phyloP scores from a whole-genome alignment of 257 asterid genomes.

The Catharanthus roseus region DNA sequence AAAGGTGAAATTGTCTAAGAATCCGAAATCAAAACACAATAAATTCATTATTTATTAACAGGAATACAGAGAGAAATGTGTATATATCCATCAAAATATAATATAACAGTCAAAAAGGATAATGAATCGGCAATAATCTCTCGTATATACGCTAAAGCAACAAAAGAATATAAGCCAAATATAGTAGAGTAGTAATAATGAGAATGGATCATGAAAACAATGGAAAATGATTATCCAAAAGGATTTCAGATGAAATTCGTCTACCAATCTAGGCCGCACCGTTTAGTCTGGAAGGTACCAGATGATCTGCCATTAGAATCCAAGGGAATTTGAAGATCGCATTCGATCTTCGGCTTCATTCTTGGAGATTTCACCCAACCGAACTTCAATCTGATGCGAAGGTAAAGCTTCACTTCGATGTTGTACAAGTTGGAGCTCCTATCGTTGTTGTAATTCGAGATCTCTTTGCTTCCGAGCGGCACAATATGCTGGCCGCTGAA shows the following conservation, averaged over 20 bases:
- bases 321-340: conserved; percentile 61
- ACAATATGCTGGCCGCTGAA: conserved; percentile 38
- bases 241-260: conserved; percentile 1
- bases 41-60: conserved; percentile 23
- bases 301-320: conserved; percentile 36
- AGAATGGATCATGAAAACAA: not conserved
- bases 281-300: conserved; percentile 29
- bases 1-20: not conserved
- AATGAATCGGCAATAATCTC: conserved; percentile 8
- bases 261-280: conserved; percentile 71
- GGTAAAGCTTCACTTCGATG: conserved; percentile 46
- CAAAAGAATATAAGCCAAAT: not conserved
- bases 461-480: conserved; percentile 30
- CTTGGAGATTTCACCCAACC: conserved; percentile 37
- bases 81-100: not conserved
- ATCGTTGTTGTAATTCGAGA: conserved; percentile 31
- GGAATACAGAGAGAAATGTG: not conserved
- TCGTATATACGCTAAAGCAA: not conserved
- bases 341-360: conserved; percentile 62
- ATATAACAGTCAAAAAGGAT: not conserved
- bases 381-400: conserved; percentile 47
- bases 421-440: conserved; percentile 24
- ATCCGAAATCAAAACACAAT: not conserved
- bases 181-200: not conserved
- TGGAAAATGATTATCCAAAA: not conserved